Percentiles rank a stretch among this genome's conserved stretches.
These are phyloP conservation scores for Komagataella mondaviorum DNA, from an alignment of 805 yeast genomes.

Conservation along the genomic window DNA sequence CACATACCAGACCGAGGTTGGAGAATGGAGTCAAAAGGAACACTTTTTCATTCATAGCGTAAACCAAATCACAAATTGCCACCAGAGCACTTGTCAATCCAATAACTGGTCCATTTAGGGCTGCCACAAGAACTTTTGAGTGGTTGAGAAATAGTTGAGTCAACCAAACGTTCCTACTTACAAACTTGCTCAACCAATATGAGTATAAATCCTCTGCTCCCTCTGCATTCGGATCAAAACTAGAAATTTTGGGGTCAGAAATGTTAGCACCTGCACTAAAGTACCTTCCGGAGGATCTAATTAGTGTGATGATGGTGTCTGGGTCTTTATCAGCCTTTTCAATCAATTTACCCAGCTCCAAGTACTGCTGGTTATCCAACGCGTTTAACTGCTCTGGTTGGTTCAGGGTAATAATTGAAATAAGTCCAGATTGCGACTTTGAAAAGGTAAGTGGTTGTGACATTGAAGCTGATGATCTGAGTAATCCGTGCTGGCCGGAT, in stretches of 20 bases:
- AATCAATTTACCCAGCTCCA: constrained; percentile 41
- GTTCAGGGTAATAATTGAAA: constrained; percentile 53
- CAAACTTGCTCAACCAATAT: constrained; percentile 42
- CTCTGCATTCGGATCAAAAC: constrained; percentile 4
- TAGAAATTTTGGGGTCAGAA: constrained; percentile 12
- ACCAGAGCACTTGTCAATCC: constrained; percentile 69
- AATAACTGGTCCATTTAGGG: constrained; percentile 78
- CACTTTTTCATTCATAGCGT: constrained; percentile 45
- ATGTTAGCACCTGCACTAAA: constrained; percentile 84
- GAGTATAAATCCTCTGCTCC: constrained; percentile 3
- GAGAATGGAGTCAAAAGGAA: constrained; percentile 66
- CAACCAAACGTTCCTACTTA: constrained; percentile 58
- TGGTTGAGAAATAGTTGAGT: constrained; percentile 61
- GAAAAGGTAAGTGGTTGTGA: neutral
- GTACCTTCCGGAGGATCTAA: constrained; percentile 60
- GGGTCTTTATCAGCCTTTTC: constrained; percentile 52
- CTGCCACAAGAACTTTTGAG: constrained; percentile 54
- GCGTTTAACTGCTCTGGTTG: constrained; percentile 55
- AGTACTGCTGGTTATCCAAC: constrained; percentile 49
- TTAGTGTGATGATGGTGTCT: constrained; percentile 46
- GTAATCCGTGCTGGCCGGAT: neutral
- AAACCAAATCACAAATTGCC: constrained; percentile 64
- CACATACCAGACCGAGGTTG: constrained; percentile 70
- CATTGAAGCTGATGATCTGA: neutral
- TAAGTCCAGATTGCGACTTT: constrained; percentile 18